Conservation (phyloP, 2,329 filamentous ascomycete genomes). For the Alternaria ethzedia region DNA sequence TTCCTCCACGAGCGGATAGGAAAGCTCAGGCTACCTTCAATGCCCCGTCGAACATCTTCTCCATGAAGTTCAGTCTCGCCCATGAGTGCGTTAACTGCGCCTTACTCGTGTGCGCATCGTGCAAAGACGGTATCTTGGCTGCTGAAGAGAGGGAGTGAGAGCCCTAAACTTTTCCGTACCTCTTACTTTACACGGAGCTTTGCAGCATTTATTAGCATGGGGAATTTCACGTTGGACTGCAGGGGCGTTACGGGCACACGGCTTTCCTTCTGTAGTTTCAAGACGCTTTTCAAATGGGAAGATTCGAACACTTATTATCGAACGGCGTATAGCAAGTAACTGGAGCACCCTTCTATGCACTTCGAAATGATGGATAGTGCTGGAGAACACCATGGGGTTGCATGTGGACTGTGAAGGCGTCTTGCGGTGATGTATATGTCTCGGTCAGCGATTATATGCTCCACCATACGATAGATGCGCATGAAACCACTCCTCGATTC, state of each 20-base stretch:
- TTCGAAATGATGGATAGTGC: neutral
- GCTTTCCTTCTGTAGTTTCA: neutral
- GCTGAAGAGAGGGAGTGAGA: neutral
- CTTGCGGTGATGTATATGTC: neutral
- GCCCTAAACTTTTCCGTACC: neutral
- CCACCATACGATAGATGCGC: no score
- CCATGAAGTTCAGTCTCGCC: conserved; percentile 28
- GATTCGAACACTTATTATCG: neutral
- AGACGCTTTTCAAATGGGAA: neutral
- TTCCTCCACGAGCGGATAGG: neutral
- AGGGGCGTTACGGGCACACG: neutral
- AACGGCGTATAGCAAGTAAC: neutral
- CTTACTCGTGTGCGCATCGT: conserved; percentile 31
- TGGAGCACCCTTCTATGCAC: neutral
- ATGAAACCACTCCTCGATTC: no score
- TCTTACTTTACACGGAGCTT: neutral
- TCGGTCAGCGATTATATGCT: neutral
- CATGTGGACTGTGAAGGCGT: neutral
- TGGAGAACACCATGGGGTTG: neutral
- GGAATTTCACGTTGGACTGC: neutral
- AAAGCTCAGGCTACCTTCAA: neutral
- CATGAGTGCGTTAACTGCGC: conserved; percentile 32
- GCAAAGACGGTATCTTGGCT: conserved; percentile 18
- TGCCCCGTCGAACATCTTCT: neutral
- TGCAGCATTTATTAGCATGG: neutral